Percentiles rank a stretch among this genome's conserved stretches.
phyloP scores from a whole-genome alignment of 257 asterid species.

The Solanum paucissectum region DNA sequence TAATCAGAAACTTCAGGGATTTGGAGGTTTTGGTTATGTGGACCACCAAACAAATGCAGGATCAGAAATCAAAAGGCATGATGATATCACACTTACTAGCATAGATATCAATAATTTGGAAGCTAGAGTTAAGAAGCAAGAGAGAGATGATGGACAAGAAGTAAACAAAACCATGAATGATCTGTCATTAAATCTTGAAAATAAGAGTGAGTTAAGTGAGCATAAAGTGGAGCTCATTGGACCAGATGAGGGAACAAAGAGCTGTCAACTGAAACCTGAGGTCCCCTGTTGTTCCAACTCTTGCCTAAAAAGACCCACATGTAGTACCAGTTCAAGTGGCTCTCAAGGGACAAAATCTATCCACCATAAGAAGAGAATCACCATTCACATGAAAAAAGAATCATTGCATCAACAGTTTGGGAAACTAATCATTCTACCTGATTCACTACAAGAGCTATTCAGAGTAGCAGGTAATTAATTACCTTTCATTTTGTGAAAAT shows the following conservation, averaged over 20 bases:
- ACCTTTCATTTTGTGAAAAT: background rate
- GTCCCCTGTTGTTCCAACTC: conserved; percentile 6
- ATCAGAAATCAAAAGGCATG: background rate
- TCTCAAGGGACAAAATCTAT: conserved; percentile 12
- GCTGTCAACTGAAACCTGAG: conserved; percentile 1
- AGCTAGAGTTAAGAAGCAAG: background rate
- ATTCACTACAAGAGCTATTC: conserved; percentile 57
- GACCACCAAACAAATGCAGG: conserved; percentile 18
- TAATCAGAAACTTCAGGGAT: conserved; percentile 43
- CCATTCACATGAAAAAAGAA: conserved; percentile 39
- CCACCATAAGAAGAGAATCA: conserved; percentile 48
- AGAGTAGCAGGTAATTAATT: conserved; percentile 44
- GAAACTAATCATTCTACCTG: conserved; percentile 60
- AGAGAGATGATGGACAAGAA: conserved; percentile 3
- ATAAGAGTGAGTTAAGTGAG: conserved; percentile 12
- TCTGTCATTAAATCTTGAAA: conserved; percentile 21
- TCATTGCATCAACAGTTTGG: conserved; percentile 14
- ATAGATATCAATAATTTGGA: background rate
- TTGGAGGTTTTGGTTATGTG: conserved; percentile 27
- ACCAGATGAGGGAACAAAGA: conserved; percentile 6
- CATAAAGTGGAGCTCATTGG: conserved; percentile 17
- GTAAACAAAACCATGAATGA: conserved; percentile 30
- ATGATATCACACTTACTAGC: background rate
- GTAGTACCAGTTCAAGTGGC: conserved; percentile 1
- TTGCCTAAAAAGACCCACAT: conserved; percentile 13